phyloP scores from a whole-genome alignment of 1,284 basidiomycete genomes.

The Pisolithus thermaeus region DNA sequence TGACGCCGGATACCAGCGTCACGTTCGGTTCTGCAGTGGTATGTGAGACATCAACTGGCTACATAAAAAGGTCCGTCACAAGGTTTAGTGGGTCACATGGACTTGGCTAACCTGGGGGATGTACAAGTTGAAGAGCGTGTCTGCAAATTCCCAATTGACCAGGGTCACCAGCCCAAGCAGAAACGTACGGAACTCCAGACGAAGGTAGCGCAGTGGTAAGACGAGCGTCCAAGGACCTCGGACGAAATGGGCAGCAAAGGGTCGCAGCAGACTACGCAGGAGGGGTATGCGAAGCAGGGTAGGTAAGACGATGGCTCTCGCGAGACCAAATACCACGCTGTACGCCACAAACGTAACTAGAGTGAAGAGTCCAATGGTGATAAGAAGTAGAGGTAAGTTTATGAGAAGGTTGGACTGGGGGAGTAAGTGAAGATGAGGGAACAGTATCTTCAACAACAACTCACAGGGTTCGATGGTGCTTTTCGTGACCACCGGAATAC shows the following conservation, averaged over 20 bases:
- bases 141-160: slow-evolving; percentile 55
- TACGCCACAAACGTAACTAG: slow-evolving; percentile 35
- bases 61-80: background rate
- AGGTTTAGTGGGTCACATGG: background rate
- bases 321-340: slow-evolving; percentile 37
- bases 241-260: slow-evolving; percentile 58
- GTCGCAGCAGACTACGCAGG: slow-evolving; percentile 43
- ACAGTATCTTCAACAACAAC: slow-evolving; percentile 1
- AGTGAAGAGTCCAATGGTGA: slow-evolving; percentile 38
- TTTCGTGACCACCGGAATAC: slow-evolving; percentile 35
- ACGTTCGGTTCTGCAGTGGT: slow-evolving; percentile 43
- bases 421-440: background rate
- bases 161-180: slow-evolving; percentile 45
- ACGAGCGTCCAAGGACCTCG: slow-evolving; percentile 49
- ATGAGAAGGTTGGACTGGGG: slow-evolving; percentile 18
- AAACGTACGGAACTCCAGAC: slow-evolving; percentile 44
- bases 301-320: slow-evolving; percentile 41
- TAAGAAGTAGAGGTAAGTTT: slow-evolving; percentile 20
- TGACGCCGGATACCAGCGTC: slow-evolving; percentile 55
- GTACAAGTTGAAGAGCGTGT: slow-evolving; percentile 50
- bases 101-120: slow-evolving; percentile 38
- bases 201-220: slow-evolving; percentile 41
- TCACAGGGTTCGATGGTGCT: slow-evolving; percentile 12
- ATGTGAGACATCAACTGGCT: slow-evolving; percentile 41
- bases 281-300: slow-evolving; percentile 49